Percentiles rank a stretch among this genome's conserved stretches.
These are phyloP conservation scores for Xylaria sp. DNA, from an alignment of 2,329 filamentous ascomycete genomes.

Conservation along the genomic window DNA sequence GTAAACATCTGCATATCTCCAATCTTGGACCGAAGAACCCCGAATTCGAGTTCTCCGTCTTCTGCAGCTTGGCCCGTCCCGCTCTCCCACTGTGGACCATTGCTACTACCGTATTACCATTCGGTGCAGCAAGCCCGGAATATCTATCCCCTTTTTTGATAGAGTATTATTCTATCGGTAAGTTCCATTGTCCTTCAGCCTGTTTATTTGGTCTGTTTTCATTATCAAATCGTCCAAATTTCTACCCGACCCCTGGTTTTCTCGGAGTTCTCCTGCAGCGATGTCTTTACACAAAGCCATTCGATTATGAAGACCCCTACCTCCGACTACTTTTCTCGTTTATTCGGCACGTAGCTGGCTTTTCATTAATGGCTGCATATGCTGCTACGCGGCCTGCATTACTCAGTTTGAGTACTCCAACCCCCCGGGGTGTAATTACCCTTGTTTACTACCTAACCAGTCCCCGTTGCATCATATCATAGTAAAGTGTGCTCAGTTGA, in stretches of 20 bases:
- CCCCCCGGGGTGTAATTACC: constrained; percentile 32
- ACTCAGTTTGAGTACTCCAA: constrained; percentile 28
- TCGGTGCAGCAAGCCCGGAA: constrained; percentile 18
- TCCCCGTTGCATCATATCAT: constrained; percentile 17
- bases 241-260: constrained; percentile 27
- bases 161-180: constrained; percentile 34
- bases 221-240: constrained; percentile 29
- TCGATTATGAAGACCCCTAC: constrained; percentile 4
- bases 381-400: constrained; percentile 37
- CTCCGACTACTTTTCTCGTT: constrained; percentile 15
- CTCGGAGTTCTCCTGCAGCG: constrained; percentile 37
- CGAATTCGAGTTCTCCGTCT: constrained; percentile 20
- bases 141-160: constrained; percentile 26
- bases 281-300: constrained; percentile 13
- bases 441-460: background rate
- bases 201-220: constrained; percentile 24
- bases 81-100: constrained; percentile 19
- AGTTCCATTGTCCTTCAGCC: constrained; percentile 33
- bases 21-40: constrained; percentile 12
- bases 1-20: constrained; percentile 20
- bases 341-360: constrained; percentile 21
- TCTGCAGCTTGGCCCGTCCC: constrained; percentile 25
- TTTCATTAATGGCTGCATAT: constrained; percentile 34
- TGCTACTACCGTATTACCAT: constrained; percentile 24
- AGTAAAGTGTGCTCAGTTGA: constrained; percentile 18